Conservation (phyloP, 108 stramenopile genomes). For the Nitzschia putrida region DNA sequence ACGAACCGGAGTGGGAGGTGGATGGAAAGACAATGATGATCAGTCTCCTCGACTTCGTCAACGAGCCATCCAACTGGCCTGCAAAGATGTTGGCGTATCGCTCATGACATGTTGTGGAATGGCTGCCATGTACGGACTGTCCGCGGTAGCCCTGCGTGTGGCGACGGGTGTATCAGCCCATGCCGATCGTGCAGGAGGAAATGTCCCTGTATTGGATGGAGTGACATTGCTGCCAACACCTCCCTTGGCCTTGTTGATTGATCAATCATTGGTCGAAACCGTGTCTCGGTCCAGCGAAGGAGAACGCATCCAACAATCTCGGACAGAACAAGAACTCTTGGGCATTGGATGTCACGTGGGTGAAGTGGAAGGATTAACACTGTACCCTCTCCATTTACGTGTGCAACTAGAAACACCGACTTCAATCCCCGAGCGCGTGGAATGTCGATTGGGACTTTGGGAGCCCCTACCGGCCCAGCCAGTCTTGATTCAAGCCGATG, state of each 20-base stretch:
- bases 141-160: conserved; percentile 63
- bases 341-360: conserved; percentile 54
- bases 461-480: neutral
- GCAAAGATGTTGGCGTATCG: conserved; percentile 66
- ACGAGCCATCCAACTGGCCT: conserved; percentile 70
- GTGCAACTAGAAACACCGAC: conserved; percentile 57
- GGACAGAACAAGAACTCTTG: conserved; percentile 67
- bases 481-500: neutral
- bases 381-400: conserved; percentile 57
- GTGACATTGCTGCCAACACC: conserved; percentile 55
- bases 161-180: conserved; percentile 62
- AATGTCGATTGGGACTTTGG: conserved; percentile 1
- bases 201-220: conserved; percentile 37
- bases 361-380: conserved; percentile 39
- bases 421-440: conserved; percentile 16
- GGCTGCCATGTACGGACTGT: conserved; percentile 76
- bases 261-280: conserved; percentile 68
- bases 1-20: conserved; percentile 79
- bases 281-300: conserved; percentile 54
- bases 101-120: conserved; percentile 78
- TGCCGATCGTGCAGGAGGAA: conserved; percentile 73
- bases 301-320: conserved; percentile 46
- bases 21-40: conserved; percentile 78
- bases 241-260: conserved; percentile 61
- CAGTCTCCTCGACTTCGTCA: conserved; percentile 60